Base-by-base conservation (phyloP, 2,329 filamentous ascomycete species). In the Coleophoma cylindrospora region DNA sequence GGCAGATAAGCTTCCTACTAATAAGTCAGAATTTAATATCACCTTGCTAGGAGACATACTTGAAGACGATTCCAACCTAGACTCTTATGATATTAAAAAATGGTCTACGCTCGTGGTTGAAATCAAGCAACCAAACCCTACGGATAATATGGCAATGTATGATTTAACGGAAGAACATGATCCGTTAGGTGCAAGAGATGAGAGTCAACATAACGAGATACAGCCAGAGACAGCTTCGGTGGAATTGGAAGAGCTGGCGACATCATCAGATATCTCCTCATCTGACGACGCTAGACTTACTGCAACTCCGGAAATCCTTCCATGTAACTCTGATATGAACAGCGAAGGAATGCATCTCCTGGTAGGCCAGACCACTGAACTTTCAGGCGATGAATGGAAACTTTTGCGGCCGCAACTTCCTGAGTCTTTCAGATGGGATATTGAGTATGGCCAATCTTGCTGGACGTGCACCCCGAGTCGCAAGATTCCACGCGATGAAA, bases 401-500 rank as follows among this genome's bases (percentile, higher is more conserved):
- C 12, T 27, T 40, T 17, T 48, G 45, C 36, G 37, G 19, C 36
- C 36, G 12, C 37, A 40, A 10, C 34, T 48, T n/a, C 45, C 45
- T 22, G 21, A 48, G 15, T 27, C n/a, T 12, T n/a, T 48, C 9
- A 36, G 45, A 15, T 40, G 45, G 45, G 45, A 48, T 32, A 21
- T 48, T 27, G 32, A 41, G 34, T 48, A 48, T 17, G 19, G 13
- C 14, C 11, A 14, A 40, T 41, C 14, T 27, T 48, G 45, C n/a
- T 48, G 45, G 45, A 48, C 36, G 13, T 48, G 17, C 34, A 48
- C 36, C 19, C n/a, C 45, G 19, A 41, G 45, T 22, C 15, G 15
- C 17, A 33, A 32, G 17, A n/a, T 48, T 21, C 45, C 34, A 10
- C 22, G 32, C 10, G 32, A 33, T 40, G 21, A 33, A 14, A 40